Percentiles rank a stretch among this genome's conserved stretches.
phyloP scores from a whole-genome alignment of 2,329 filamentous ascomycete genomes.

The Fusarium sp. region DNA sequence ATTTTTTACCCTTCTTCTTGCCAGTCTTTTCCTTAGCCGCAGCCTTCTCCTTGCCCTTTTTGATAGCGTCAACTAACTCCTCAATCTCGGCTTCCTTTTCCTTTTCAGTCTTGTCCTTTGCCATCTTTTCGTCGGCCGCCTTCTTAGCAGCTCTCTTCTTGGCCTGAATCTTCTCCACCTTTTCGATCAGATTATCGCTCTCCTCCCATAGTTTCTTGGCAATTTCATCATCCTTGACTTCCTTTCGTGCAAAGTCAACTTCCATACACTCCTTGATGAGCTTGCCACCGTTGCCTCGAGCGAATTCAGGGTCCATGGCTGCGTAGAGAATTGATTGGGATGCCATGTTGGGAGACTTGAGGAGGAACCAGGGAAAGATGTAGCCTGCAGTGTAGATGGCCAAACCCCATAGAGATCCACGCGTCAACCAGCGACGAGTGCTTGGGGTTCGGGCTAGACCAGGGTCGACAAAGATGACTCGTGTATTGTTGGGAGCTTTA shows the following conservation, averaged over 20 bases:
- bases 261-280: constrained; percentile 90
- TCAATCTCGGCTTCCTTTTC: constrained; percentile 49
- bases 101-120: constrained; percentile 52
- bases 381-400: constrained; percentile 81
- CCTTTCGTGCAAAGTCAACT: constrained; percentile 75
- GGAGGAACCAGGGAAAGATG: constrained; percentile 83
- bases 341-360: constrained; percentile 86
- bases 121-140: constrained; percentile 50
- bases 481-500: constrained; percentile 80
- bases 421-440: constrained; percentile 85
- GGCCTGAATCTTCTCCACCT: constrained; percentile 76
- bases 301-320: constrained; percentile 81
- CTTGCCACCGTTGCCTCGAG: constrained; percentile 72
- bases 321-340: constrained; percentile 89
- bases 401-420: constrained; percentile 85
- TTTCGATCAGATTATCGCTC: constrained; percentile 85
- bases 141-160: constrained; percentile 58
- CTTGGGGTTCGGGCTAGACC: constrained; percentile 87
- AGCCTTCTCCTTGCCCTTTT: constrained; percentile 52
- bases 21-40: constrained; percentile 36
- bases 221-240: constrained; percentile 80
- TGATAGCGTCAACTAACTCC: constrained; percentile 58
- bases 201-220: constrained; percentile 91
- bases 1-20: constrained; percentile 45
- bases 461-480: constrained; percentile 88